Evolutionary conservation across 495 filamentous ascomycete genomes (phyloP).

Genomic region (Penicillium paxilli): DNA sequence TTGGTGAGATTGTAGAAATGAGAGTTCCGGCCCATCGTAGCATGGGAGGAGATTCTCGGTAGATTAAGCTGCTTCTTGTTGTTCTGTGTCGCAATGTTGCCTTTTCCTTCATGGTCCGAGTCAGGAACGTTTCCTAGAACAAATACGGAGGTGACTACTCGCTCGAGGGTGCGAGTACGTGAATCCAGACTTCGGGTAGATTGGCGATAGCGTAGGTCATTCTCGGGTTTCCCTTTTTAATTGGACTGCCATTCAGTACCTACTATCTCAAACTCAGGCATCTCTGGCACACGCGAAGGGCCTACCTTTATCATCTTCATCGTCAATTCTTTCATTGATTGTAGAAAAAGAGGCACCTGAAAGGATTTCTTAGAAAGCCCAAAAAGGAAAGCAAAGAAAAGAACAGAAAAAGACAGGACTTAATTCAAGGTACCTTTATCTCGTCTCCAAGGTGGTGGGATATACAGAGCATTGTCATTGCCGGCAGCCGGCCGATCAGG

Average conservation of each 20-base stretch:
- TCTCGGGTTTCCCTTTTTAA: slow-evolving; percentile 5
- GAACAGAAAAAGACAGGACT: background rate
- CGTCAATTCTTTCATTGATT: slow-evolving; percentile 11
- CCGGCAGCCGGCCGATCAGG: background rate
- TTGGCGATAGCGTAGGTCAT: background rate
- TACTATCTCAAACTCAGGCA: background rate
- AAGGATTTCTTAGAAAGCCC: background rate
- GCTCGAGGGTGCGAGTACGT: background rate
- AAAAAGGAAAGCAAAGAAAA: too few relatives aligned
- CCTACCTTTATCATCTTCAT: slow-evolving; percentile 16
- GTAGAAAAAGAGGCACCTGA: slow-evolving; percentile 19
- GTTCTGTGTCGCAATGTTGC: background rate
- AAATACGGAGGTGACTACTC: background rate
- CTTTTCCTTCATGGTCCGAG: background rate
- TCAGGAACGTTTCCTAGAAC: background rate
- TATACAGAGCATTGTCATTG: slow-evolving; percentile 29
- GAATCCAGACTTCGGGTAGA: slow-evolving; percentile 9
- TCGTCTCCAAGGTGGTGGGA: slow-evolving; percentile 32
- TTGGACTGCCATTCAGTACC: background rate
- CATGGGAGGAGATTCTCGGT: slow-evolving; percentile 28
- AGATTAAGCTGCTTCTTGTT: slow-evolving; percentile 16
- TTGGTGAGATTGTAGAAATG: slow-evolving; percentile 68
- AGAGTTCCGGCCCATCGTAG: slow-evolving; percentile 78
- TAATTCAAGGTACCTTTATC: slow-evolving; percentile 27
- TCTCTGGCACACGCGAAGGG: background rate